Evolutionary conservation across 305 asterid genomes (phyloP), one percentile per base, ranked within the genome.

Genomic region (Fraxinus floribunda): DNA sequence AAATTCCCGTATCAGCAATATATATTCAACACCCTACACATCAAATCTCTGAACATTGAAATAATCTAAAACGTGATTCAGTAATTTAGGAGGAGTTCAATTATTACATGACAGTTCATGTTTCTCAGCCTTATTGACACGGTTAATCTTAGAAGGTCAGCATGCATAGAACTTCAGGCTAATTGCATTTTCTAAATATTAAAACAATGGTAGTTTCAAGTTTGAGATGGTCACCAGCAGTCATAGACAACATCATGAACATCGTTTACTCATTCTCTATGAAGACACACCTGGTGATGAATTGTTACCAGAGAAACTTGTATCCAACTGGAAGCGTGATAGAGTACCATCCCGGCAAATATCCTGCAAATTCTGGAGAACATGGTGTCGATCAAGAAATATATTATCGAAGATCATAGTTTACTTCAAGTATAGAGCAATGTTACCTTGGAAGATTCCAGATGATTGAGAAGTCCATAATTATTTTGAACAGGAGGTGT

Each of bases 221-320:
- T 66, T 68, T 10, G 82, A 60, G 62, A 82, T 36, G 73, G 79
- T 81, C 75, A 80, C 86, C 75, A 83, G 81, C 83, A 80, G 57
- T 46, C 71, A 22, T 83, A 81, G 77, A 79, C 72, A 66, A 81
- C 87, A 87, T 52, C 82, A 60, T 29, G 26, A 26, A 57, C 11
- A 7, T 7, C 60, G 6, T 49, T 62, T 62, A 62, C 32, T 64
- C 49, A 80, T 78, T 64, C 62, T 78, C 85, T 90, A 93, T 16
- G 97, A 93, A 22, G 97, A 94, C 81, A 93, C 88, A 46, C 93
- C 97, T 0, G 97, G 91, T 15, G 97, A 90, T 22, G 93, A 93
- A 87, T 87, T 94, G 86, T 94, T 92, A 52, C 92, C 96, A 2
- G 97, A 89, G 90, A 96, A 86, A 86, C 93, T 90, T 74, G 86